A percentile compares a stretch with the other conserved stretches of the same genome.
These are phyloP conservation scores for Suhomyces terraborum DNA, from an alignment of 1,139 yeast species.

Conservation along the genomic window DNA sequence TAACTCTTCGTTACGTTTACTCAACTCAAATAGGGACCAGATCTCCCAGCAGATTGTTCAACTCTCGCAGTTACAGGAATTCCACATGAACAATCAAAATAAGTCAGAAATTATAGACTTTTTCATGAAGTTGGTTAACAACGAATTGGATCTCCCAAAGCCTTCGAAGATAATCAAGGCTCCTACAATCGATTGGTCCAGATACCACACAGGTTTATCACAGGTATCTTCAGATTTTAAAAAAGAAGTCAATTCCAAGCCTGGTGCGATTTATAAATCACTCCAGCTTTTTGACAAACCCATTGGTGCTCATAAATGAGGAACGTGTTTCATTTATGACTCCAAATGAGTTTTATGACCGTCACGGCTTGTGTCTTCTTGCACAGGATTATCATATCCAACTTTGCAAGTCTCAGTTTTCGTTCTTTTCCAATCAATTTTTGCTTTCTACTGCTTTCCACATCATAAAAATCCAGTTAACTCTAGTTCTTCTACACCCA, in stretches of 20 bases:
- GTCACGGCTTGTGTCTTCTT: neutral
- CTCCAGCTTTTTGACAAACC: slow-evolving; percentile 14
- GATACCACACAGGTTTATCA: slow-evolving; percentile 25
- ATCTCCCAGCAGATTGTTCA: slow-evolving; percentile 38
- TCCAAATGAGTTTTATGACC: slow-evolving; percentile 9
- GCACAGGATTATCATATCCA: neutral
- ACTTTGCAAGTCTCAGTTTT: slow-evolving; percentile 4
- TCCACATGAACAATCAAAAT: slow-evolving; percentile 19
- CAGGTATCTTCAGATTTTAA: slow-evolving; percentile 18
- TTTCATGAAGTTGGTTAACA: slow-evolving; percentile 32
- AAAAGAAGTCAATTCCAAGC: slow-evolving; percentile 2
- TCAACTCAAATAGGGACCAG: slow-evolving; percentile 25
- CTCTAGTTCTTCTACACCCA: slow-evolving; percentile 13
- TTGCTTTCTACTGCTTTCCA: slow-evolving; percentile 8
- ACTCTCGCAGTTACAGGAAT: slow-evolving; percentile 27
- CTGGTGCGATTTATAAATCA: slow-evolving; percentile 9
- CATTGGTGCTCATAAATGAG: slow-evolving; percentile 4
- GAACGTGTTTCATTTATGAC: slow-evolving; percentile 5
- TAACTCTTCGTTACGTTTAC: slow-evolving; percentile 36
- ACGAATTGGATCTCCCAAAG: slow-evolving; percentile 38
- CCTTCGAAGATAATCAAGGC: slow-evolving; percentile 38
- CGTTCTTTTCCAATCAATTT: slow-evolving; percentile 8
- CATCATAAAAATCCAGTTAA: slow-evolving; percentile 6
- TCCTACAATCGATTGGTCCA: slow-evolving; percentile 43
- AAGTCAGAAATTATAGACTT: slow-evolving; percentile 33